A percentile compares a stretch with the other conserved stretches of the same genome.
Conservation (phyloP, 441 rosid genomes). For the Adansonia rubrostipa region DNA sequence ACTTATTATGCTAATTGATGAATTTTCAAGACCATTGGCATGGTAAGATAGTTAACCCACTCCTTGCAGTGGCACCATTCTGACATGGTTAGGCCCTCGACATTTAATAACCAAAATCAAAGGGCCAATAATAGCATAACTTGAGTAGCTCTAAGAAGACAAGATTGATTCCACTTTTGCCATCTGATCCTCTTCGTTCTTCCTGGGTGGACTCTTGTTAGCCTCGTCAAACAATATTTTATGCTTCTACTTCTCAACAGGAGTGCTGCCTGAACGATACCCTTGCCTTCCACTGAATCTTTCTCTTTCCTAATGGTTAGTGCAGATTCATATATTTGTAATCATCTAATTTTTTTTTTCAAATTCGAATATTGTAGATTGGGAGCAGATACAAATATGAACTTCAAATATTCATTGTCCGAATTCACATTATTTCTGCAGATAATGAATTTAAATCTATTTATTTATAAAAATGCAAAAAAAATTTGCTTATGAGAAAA, state of each 20-base stretch:
- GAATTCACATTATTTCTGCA: too few relatives aligned
- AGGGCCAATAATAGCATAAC: neutral
- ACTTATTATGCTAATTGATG: neutral
- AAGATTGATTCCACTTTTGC: conserved; percentile 87
- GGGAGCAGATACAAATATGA: too few relatives aligned
- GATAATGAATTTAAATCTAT: too few relatives aligned
- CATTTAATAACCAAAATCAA: neutral
- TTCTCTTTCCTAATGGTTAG: conserved; percentile 38
- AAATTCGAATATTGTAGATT: too few relatives aligned
- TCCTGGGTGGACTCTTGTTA: conserved; percentile 59
- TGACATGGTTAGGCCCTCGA: neutral
- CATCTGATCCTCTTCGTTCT: conserved; percentile 83
- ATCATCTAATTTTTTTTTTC: too few relatives aligned
- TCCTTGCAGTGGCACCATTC: too few relatives aligned
- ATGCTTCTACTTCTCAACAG: conserved; percentile 84
- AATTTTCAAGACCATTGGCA: too few relatives aligned
- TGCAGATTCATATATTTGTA: too few relatives aligned
- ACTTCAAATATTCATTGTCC: too few relatives aligned
- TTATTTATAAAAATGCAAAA: too few relatives aligned
- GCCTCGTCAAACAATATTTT: conserved; percentile 73
- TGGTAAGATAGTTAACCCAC: too few relatives aligned
- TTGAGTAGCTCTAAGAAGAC: conserved; percentile 52
- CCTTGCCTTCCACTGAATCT: conserved; percentile 54
- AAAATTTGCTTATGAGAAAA: too few relatives aligned
- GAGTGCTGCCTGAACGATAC: conserved; percentile 40